These are phyloP conservation scores for Knoxdaviesia proteae DNA, from an alignment of 2,329 filamentous ascomycete species.

Conservation along the genomic window DNA sequence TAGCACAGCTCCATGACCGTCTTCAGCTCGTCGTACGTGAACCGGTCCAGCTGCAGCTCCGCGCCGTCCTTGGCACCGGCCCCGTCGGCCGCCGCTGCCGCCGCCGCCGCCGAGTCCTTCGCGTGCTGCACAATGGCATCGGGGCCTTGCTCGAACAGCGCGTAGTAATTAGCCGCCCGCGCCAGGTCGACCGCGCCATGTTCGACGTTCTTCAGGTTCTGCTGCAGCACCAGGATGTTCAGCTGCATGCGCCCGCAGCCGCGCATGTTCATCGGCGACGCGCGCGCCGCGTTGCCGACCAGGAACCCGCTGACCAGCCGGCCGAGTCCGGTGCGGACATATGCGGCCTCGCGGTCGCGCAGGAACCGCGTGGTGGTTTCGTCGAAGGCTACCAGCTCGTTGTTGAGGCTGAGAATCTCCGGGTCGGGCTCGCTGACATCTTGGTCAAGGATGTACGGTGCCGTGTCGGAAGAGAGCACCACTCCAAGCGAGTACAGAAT, in stretches of 20 bases:
- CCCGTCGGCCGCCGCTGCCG: slow-evolving; percentile 12
- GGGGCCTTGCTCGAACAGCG: slow-evolving; percentile 42
- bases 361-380: slow-evolving; percentile 59
- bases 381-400: slow-evolving; percentile 70
- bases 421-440: slow-evolving; percentile 61
- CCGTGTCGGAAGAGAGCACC: slow-evolving; percentile 37
- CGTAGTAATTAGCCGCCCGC: slow-evolving; percentile 45
- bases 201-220: slow-evolving; percentile 90
- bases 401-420: slow-evolving; percentile 63
- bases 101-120: slow-evolving; percentile 20
- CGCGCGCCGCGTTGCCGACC: slow-evolving; percentile 47
- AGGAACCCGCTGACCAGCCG: slow-evolving; percentile 62
- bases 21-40: slow-evolving; percentile 47
- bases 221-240: slow-evolving; percentile 85
- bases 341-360: slow-evolving; percentile 46
- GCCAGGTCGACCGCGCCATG: slow-evolving; percentile 38
- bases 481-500: slow-evolving; percentile 58
- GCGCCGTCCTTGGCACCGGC: slow-evolving; percentile 6
- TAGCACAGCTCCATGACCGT: slow-evolving; percentile 45
- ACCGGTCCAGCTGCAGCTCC: slow-evolving; percentile 19
- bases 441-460: slow-evolving; percentile 45
- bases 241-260: slow-evolving; percentile 72
- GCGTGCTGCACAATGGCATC: slow-evolving; percentile 45
- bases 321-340: slow-evolving; percentile 58
- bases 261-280: slow-evolving; percentile 64